Base-by-base conservation (phyloP, 164 flowering plant genomes). In the Macadamia integrifolia region DNA sequence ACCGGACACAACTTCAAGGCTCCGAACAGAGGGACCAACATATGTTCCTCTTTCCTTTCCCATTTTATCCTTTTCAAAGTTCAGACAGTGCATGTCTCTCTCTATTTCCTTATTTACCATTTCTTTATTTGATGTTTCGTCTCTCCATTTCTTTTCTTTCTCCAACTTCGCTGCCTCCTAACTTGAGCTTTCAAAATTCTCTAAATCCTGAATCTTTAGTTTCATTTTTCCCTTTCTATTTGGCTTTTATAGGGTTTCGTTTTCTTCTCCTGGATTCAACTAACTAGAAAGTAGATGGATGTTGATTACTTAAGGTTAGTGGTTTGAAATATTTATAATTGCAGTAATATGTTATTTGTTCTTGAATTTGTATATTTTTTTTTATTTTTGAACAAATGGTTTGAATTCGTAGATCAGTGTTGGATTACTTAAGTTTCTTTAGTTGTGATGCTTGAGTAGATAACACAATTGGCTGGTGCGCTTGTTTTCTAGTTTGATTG, bases 241-340 rank as follows among this genome's bases (percentile, higher is more conserved):
- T 60, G 31, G 62, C 18, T n/a, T 31, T 60, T 31, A 9, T 60
- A 31, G 62, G 62, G 62, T 58, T 58, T 58, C 15, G 61, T 58
- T 58, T 58, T 52, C 2, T 3, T 29, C 62, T 31, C 5, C 61
- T 58, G 61, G 30, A 35, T 35, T 58, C 13, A 35, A 9, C 14
- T 58, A 31, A 0, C 17, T 6, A 52, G 14, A 60, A 60, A 12
- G 10, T 60, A 5, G 43, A 60, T 1, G 40, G 62, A 60, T 60
- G 62, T 18, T 3, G 62, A 31, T 18, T 14, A 13, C 12, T 32
- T 60, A 60, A 32, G 62, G 62, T 60, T 15, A 60, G 62, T 60
- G 13, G n/a, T 7, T 6, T 60, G 8, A 60, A 32, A 10, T 60
- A 23, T 58, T 9, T 57, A 23, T 57, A 18, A 18, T 57, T 55